Conservation (phyloP, 2,329 filamentous ascomycete genomes). For the Pyrenophora tritici-repentis region DNA sequence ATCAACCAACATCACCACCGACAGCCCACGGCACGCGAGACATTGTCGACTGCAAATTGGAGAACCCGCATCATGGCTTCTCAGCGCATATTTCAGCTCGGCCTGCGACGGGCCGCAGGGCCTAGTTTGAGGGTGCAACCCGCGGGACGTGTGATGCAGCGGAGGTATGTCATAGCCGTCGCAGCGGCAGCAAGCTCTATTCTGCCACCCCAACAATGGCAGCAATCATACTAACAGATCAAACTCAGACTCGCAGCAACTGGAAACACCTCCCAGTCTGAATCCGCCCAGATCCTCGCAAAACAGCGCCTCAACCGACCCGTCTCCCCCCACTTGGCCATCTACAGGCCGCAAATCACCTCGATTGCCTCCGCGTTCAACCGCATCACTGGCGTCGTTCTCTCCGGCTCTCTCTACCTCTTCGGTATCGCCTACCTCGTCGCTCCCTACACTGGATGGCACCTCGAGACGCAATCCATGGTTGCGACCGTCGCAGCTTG, state of each 20-base stretch:
- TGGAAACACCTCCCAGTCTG: slow-evolving; percentile 59
- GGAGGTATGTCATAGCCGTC: slow-evolving; percentile 50
- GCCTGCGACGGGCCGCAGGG: slow-evolving; percentile 48
- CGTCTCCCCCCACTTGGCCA: slow-evolving; percentile 79
- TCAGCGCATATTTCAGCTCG: slow-evolving; percentile 53
- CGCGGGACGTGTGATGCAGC: slow-evolving; percentile 51
- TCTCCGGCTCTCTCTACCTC: slow-evolving; percentile 76
- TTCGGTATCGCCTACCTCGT: slow-evolving; percentile 82
- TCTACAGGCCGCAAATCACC: slow-evolving; percentile 87
- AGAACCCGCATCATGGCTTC: slow-evolving; percentile 46
- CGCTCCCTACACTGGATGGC: slow-evolving; percentile 74
- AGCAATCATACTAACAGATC: slow-evolving; percentile 14
- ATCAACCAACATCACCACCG: slow-evolving; percentile 34
- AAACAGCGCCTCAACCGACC: slow-evolving; percentile 81
- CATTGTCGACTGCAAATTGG: slow-evolving; percentile 21
- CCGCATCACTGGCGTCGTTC: slow-evolving; percentile 78
- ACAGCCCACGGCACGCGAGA: slow-evolving; percentile 6
- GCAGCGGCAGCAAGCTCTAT: slow-evolving; percentile 11
- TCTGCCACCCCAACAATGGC: neutral
- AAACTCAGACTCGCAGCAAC: slow-evolving; percentile 57
- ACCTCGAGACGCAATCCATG: slow-evolving; percentile 67
- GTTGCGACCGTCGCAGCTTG: slow-evolving; percentile 68
- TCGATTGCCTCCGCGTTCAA: slow-evolving; percentile 78
- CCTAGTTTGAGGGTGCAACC: slow-evolving; percentile 50
- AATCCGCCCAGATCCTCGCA: slow-evolving; percentile 70